Evolutionary conservation across 495 filamentous ascomycete genomes (phyloP), one percentile per base, ranked within the genome.

Genomic region (Hypoxylon lienhwacheense): DNA sequence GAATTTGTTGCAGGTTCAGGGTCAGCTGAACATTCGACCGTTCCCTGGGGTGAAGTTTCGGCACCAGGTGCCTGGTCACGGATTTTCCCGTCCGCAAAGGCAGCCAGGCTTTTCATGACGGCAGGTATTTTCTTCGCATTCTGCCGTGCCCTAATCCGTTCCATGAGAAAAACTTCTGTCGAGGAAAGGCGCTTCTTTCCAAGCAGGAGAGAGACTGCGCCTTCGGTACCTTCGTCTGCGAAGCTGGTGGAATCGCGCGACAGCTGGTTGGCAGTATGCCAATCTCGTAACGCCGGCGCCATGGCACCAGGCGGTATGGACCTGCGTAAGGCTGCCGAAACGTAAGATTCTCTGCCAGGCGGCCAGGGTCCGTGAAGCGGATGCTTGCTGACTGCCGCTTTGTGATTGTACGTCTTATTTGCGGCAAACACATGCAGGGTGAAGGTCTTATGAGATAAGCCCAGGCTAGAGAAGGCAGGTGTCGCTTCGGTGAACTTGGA

Each of bases 341-440:
- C 50, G 37, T 69, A 68, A 0, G 54, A 49, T 11, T 61, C 45
- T n/a, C 52, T 54, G 11, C 17, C 22, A 7, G 32, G 47, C 6
- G 68, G 70, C 72, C 73, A 81, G 3, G 52, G 67, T 2, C 77
- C 74, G 48, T 75, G 62, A 4, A 77, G 65, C 0, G 71, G 73
- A 11, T 71, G 73, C 22, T 57, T 64, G 0, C 39, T 40, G 34
- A 79, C 61, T 37, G 45, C 53, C 3, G 52, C 44, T 7, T 31
- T 54, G 61, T 79, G 76, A 8, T 55, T 40, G 56, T 73, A 75
- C 4, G 31, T 41, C 11, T 52, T 56, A 7, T 64, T 64, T 17
- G 63, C 63, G 2, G 62, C 64, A 31, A 70, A 66, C 48, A 72
- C 61, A 16, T 73, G 55, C 21, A 79, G 43, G 21, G 67, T 69